These are phyloP conservation scores for Chrysanthemum makinoi DNA, from an alignment of 129 eudicot genomes.

Conservation along the genomic window DNA sequence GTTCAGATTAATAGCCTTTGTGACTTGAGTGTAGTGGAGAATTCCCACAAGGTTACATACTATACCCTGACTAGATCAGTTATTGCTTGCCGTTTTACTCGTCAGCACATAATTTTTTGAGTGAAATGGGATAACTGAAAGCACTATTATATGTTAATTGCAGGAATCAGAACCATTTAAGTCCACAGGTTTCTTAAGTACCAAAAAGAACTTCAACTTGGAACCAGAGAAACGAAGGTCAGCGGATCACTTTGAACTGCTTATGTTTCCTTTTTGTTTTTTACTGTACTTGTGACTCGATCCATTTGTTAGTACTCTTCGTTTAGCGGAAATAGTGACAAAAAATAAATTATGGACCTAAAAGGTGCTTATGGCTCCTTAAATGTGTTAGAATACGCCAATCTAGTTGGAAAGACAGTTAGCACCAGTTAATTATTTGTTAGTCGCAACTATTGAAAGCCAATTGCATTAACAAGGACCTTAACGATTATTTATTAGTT, in stretches of 20 bases:
- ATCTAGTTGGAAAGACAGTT: constrained; percentile 46
- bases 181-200: constrained; percentile 23
- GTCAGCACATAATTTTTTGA: too few species aligned
- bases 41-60: constrained; percentile 32
- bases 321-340: neutral
- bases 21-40: constrained; percentile 46
- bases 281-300: neutral
- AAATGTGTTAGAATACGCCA: neutral
- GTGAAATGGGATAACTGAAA: neutral
- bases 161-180: constrained; percentile 9
- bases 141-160: neutral
- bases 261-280: neutral
- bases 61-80: too few species aligned
- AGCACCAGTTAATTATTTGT: constrained; percentile 20
- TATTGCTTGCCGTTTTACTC: too few species aligned
- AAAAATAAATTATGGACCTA: too few species aligned
- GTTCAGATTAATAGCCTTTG: constrained; percentile 45
- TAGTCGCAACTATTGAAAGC: neutral
- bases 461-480: neutral
- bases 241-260: neutral
- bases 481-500: neutral
- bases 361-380: too few species aligned
- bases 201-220: constrained; percentile 20
- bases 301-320: neutral
- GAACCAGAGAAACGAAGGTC: constrained; percentile 35